Base-by-base conservation (phyloP, 2,329 filamentous ascomycete species). In the Tolypocladium album region DNA sequence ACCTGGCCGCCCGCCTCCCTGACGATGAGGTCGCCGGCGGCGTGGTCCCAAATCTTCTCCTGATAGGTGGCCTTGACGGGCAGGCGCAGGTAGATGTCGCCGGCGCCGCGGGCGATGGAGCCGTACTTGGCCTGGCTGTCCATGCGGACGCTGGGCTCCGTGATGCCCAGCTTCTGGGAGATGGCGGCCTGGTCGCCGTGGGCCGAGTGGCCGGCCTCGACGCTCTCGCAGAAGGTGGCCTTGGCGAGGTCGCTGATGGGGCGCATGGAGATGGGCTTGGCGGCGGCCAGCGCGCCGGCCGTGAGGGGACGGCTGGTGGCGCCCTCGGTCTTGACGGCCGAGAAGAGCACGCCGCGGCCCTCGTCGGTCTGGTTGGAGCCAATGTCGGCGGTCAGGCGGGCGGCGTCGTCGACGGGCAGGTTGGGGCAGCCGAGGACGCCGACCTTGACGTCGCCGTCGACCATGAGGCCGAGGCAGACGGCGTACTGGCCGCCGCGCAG, bases 11-110 rank as follows among this genome's bases (percentile, higher is more conserved):
- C 94, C 3, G 94, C 92, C 76, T 99, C 95, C 60, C 92, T 83
- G 47, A 97, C 94, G 66, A 99, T 92, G 61, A 99, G 77, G 69
- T 96, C 92, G 47, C 94, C 94, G 15, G 93, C 94, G 22, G 94
- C 94, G 74, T 99, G 94, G 72, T 99, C 94, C 94, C 94, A 99
- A 67, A 99, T 99, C 84, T 99, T 99, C 82, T 99, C 94, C 73
- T 96, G 86, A 77, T 99, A 99, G 59, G 88, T 87, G 67, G 88
- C 88, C 72, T 85, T 89, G 62, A 90, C 88, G 4, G 94, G 94
- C 61, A 99, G 78, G 59, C 95, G 85, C 61, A 99, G 82, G 76
- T 99, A 99, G 65, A 99, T 87, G 71, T 99, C 94, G 57, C 92
- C 94, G 6, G 92, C 92, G 55, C 94, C 94, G 64, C 94, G 83